Percentiles rank a stretch among this genome's conserved stretches.
These are phyloP conservation scores for Nymphaea thermarum DNA, from an alignment of 164 flowering plant species.

Conservation along the genomic window DNA sequence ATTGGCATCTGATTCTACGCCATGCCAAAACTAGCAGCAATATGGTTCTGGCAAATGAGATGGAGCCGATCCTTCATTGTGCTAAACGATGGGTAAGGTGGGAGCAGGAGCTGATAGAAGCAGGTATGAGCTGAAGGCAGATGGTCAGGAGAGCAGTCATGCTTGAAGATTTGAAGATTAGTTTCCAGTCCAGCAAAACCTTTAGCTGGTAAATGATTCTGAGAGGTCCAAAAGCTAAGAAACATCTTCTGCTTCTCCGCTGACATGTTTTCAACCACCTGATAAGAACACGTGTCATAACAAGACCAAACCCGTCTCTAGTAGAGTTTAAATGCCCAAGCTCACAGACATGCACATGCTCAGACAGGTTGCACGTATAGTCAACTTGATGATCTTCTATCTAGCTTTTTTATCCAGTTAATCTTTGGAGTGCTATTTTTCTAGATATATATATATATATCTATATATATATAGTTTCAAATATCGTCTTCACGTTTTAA, in stretches of 20 bases:
- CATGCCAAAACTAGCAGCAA: constrained; percentile 22
- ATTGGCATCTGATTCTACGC: constrained; percentile 2
- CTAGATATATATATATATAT: too few relatives aligned
- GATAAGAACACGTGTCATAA: constrained; percentile 1
- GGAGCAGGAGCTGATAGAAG: constrained; percentile 22
- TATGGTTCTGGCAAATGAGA: constrained; percentile 19
- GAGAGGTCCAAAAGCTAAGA: constrained; percentile 89
- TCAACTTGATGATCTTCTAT: too few relatives aligned
- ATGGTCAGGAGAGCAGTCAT: constrained; percentile 31
- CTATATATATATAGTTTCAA: too few relatives aligned
- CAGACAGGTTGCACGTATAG: too few relatives aligned
- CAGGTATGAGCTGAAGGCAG: constrained; percentile 38
- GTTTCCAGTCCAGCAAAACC: constrained; percentile 78
- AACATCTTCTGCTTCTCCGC: constrained; percentile 50
- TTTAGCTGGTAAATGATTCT: constrained; percentile 65
- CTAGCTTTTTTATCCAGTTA: too few relatives aligned
- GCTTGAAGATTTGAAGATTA: constrained; percentile 41
- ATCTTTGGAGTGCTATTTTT: too few relatives aligned
- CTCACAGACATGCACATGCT: too few relatives aligned
- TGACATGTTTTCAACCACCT: constrained; percentile 62
- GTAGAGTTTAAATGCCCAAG: too few relatives aligned
- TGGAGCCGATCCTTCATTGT: constrained; percentile 13
- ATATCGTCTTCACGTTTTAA: too few relatives aligned
- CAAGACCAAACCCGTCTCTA: too few relatives aligned
- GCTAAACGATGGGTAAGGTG: constrained; percentile 14